Evolutionary conservation across 352 stramenopile genomes (phyloP), one percentile per base, ranked within the genome.

Genomic region (Pythium pyrilobum): DNA sequence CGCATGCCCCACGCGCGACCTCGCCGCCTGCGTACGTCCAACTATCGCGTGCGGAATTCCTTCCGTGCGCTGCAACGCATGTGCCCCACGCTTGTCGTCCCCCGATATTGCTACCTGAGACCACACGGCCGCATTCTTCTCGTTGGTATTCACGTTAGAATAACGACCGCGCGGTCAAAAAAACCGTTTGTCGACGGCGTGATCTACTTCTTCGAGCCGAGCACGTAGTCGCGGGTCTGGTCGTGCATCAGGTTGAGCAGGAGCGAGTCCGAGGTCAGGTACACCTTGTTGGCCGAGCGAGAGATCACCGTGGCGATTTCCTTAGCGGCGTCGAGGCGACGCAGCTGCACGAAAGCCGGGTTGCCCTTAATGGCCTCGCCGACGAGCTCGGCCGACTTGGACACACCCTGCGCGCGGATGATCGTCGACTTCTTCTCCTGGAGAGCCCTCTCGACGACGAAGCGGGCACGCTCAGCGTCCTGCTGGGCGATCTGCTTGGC

Each of bases 401-500:
- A 96, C 81, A 99, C 97, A 97, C 97, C 97, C 62, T 97, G 80
- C 43, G 90, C 91, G 64, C 95, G 95, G 62, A 98, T 98, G 58
- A 99, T 89, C 51, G 97, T 98, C 47, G 91, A 97, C 78, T 98
- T 96, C 92, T 99, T 99, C 80, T 99, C 97, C 76, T 99, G 97
- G 25, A 97, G 75, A 11, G 97, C 97, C 66, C 96, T 95, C 67
- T 99, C 87, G 27, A 99, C 97, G 43, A 99, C 72, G 81, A 99
- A 99, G 55, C 97, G 96, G 25, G 96, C 96, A 61, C 97, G 89
- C 69, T 99, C 97, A 23, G 97, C 96, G 42, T 99, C 97, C 85
- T 99, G 97, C 81, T 99, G 97, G 6, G 97, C 97, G 56, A 99
- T 97, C 81, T 99, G 97, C 84, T 99, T 99, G 33, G 94, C 92